Conservation (phyloP, 2,329 filamentous ascomycete species). For the Nakataea oryzae region DNA sequence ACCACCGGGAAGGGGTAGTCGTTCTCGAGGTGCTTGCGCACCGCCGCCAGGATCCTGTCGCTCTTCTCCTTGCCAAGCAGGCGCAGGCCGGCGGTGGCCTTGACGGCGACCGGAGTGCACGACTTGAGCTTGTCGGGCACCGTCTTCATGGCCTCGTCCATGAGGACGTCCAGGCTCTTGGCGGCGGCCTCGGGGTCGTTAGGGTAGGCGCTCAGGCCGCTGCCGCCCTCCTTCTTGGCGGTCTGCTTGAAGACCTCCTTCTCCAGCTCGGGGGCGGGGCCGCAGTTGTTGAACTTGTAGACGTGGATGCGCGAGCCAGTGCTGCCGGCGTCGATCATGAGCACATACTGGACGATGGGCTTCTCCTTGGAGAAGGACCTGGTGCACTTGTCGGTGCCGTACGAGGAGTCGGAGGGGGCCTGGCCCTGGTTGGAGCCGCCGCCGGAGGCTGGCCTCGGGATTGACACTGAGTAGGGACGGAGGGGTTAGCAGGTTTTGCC, state of each 20-base stretch:
- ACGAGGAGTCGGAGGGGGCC: constrained; percentile 46
- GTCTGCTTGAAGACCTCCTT: constrained; percentile 91
- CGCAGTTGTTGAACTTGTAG: constrained; percentile 99
- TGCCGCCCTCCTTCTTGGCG: constrained; percentile 61
- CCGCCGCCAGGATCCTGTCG: constrained; percentile 74
- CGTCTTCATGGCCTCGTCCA: constrained; percentile 73
- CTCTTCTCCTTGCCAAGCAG: constrained; percentile 75
- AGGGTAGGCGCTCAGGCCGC: constrained; percentile 74
- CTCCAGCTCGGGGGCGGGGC: constrained; percentile 87
- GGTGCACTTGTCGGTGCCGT: constrained; percentile 65
- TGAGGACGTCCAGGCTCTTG: constrained; percentile 75
- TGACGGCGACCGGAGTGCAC: constrained; percentile 95
- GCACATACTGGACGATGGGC: constrained; percentile 90
- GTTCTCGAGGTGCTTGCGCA: constrained; percentile 73
- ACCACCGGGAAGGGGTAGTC: constrained; percentile 93
- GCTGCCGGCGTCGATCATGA: constrained; percentile 98
- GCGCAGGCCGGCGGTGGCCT: constrained; percentile 89
- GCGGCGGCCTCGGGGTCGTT: constrained; percentile 81
- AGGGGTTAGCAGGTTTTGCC: background rate
- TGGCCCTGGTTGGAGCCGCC: constrained; percentile 31
- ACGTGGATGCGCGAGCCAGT: constrained; percentile 97
- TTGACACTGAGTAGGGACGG: background rate
- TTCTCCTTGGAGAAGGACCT: constrained; percentile 79
- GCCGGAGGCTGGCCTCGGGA: background rate
- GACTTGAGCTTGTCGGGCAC: constrained; percentile 82